Evolutionary conservation across 176 grass and related monocot species (phyloP).

Genomic region (Oryza brachyantha): DNA sequence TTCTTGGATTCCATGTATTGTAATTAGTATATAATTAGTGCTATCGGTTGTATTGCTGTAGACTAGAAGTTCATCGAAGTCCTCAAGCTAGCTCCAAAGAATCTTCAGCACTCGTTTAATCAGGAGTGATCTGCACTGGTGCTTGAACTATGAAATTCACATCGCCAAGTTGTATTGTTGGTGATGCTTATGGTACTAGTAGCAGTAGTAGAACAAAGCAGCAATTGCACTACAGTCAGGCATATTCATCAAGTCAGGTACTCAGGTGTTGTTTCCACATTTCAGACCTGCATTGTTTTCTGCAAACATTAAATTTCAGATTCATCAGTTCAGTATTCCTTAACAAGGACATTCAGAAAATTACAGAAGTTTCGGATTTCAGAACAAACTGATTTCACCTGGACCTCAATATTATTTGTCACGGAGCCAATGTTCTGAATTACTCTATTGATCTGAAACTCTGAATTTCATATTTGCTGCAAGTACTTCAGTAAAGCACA

Average conservation of each 20-base stretch:
- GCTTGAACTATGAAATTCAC: background rate
- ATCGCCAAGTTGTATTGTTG: background rate
- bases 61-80: background rate
- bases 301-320: too few species aligned
- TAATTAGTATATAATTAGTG: background rate
- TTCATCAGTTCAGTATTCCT: too few species aligned
- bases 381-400: too few species aligned
- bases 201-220: background rate
- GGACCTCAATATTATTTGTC: too few species aligned
- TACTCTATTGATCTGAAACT: too few species aligned
- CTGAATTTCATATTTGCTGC: background rate
- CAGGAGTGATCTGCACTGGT: background rate
- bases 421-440: background rate
- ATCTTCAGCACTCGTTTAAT: background rate
- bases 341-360: too few species aligned
- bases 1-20: background rate
- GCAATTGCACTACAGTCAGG: too few species aligned
- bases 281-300: background rate
- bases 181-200: background rate
- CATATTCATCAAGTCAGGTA: background rate
- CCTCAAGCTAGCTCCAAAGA: background rate
- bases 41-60: background rate
- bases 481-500: background rate
- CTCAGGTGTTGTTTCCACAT: background rate
- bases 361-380: too few species aligned